Evolutionary conservation across 345 rosid genomes (phyloP), one percentile per base, ranked within the genome.

Genomic region (Jatropha curcas): DNA sequence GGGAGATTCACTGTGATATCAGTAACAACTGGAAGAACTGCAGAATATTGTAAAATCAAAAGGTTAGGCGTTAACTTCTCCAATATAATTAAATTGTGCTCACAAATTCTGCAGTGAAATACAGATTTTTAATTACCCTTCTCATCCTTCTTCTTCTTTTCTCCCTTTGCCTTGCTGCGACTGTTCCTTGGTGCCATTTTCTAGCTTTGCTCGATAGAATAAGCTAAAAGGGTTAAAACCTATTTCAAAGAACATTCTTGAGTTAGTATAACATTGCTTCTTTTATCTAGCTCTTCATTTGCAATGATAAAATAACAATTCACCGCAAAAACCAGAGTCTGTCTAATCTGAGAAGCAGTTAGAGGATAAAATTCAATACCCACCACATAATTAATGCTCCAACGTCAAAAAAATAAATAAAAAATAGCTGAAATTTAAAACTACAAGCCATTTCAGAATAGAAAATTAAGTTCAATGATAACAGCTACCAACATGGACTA

Each of bases 91-190:
- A 45, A 13, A 52, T n/a, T n/a, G n/a, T n/a, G n/a, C n/a, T n/a
- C 4, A n/a, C 7, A n/a, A 61, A 59, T 43, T 20, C 27, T 41
- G 3, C 10, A 43, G 43, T 5, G 20, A 31, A 58, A 8, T 27
- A 6, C 25, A 48, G 63, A 28, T 33, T 41, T 45, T 59, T 30
- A 19, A 25, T 31, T 85, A 92, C 99, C 90, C 80, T 92, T 95
- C 72, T 95, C 99, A 72, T 91, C 99, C 72, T 92, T 95, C 87
- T 95, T 95, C 93, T 89, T 95, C 94, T 91, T 95, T 20, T 95
- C 99, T 70, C 92, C 94, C 77, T 86, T 95, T 34, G 94, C 81
- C 82, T 92, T 95, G 58, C 97, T 89, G 45, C 97, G 92, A 77
- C 79, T 91, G 97, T 89, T 92, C 86, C 86, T 89, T 14, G 98